Base-by-base conservation (phyloP, 2,329 filamentous ascomycete species). In the Diaporthe amygdali region DNA sequence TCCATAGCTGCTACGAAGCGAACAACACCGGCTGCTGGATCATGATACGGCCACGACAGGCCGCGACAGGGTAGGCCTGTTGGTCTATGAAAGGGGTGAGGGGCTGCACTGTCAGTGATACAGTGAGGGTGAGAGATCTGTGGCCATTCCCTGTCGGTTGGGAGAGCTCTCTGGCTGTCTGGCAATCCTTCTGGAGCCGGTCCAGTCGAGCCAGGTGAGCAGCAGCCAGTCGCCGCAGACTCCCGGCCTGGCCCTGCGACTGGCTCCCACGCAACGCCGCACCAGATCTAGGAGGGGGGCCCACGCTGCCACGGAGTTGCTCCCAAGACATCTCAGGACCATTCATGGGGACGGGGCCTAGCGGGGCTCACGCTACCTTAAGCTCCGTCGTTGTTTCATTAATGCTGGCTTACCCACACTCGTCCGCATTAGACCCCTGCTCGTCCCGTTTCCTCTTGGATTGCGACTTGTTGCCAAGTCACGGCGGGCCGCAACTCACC, bases 51-150 rank as follows among this genome's bases (percentile, higher is more conserved):
- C 67, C 39, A 54, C 39, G 70, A 66, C 39, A 66, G 59, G 66
- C 32, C 56, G 68, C 56, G 61, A 69, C 64, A 73, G 64, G 69
- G 71, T 71, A 59, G 61, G 64, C 69, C 55, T 61, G 71, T 52
- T 71, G 71, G 69, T 70, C 78, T 79, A 82, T 81, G 79, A 82
- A 81, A 81, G 80, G 79, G 78, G 78, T 75, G 76, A 77, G 75
- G 73, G 63, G 59, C 67, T 67, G 71, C 74, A 75, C 74, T 76
- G 75, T 71, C 76, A 78, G 78, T 81, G 81, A 82, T 78, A 82
- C 82, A 82, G 76, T 76, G 78, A 70, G 74, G 80, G 80, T 82
- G 77, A 78, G 80, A 82, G 80, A 81, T 82, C 77, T 78, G 79
- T 81, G 78, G 80, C 76, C 74, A 72, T 70, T 73, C 72, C 71